These are phyloP conservation scores for Fusarium metavorans DNA, from an alignment of 2,329 filamentous ascomycete genomes.

Conservation along the genomic window DNA sequence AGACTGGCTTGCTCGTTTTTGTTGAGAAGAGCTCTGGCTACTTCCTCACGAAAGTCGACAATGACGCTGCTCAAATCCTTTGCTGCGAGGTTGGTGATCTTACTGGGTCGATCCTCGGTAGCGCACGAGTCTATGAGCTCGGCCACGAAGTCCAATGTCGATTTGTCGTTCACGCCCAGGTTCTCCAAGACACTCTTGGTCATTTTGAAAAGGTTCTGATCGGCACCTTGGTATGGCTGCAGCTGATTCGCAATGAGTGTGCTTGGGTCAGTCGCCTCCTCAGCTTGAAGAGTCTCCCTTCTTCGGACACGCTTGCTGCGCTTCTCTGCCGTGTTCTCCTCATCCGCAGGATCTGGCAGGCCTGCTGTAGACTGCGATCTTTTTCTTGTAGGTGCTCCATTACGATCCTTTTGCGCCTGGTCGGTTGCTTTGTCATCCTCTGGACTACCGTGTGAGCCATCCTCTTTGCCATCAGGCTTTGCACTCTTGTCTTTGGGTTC, in stretches of 20 bases:
- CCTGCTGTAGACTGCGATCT: conserved; percentile 73
- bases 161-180: conserved; percentile 64
- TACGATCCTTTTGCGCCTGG: conserved; percentile 49
- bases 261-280: conserved; percentile 65
- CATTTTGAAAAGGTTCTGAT: conserved; percentile 67
- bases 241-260: conserved; percentile 66
- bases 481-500: conserved; percentile 38
- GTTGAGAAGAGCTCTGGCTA: conserved; percentile 63
- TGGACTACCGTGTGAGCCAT: conserved; percentile 40
- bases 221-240: conserved; percentile 67
- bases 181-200: conserved; percentile 67
- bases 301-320: conserved; percentile 75
- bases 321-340: conserved; percentile 69
- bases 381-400: conserved; percentile 63
- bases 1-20: conserved; percentile 65
- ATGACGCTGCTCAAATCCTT: conserved; percentile 63
- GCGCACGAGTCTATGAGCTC: conserved; percentile 66
- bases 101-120: conserved; percentile 62
- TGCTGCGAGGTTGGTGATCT: conserved; percentile 60
- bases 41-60: conserved; percentile 65
- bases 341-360: conserved; percentile 66
- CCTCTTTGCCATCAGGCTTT: conserved; percentile 35
- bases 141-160: conserved; percentile 58
- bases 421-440: conserved; percentile 46
- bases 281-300: conserved; percentile 63